A percentile compares a stretch with the other conserved stretches of the same genome.
These are phyloP conservation scores for Xylaria palmicola DNA, from an alignment of 495 filamentous ascomycete species.

Conservation along the genomic window DNA sequence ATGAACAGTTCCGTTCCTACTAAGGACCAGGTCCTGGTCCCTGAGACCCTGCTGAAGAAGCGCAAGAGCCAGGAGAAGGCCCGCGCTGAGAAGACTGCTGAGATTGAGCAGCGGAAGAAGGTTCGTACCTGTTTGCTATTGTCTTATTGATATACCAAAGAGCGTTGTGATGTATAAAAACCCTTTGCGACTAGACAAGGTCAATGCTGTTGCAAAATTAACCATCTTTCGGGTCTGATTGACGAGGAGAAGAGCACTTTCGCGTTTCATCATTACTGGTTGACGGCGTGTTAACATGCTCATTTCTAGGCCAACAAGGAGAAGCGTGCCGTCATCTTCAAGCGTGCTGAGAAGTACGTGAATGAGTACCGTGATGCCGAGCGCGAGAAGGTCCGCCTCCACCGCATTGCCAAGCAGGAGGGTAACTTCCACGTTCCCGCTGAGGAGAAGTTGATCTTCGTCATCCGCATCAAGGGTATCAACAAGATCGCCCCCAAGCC, in stretches of 20 bases:
- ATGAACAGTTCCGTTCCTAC: slow-evolving; percentile 74
- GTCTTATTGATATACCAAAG: slow-evolving; percentile 17
- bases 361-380: slow-evolving; percentile 98
- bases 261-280: neutral
- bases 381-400: slow-evolving; percentile 96
- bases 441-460: slow-evolving; percentile 96
- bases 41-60: slow-evolving; percentile 99
- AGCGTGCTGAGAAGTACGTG: slow-evolving; percentile 98
- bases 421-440: slow-evolving; percentile 91
- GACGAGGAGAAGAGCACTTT: slow-evolving; percentile 24
- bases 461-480: slow-evolving; percentile 99
- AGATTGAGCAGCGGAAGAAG: slow-evolving; percentile 83
- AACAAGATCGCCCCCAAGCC: slow-evolving; percentile 99
- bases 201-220: slow-evolving; percentile 94
- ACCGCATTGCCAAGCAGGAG: slow-evolving; percentile 83
- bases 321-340: slow-evolving; percentile 97
- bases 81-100: slow-evolving; percentile 77
- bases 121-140: slow-evolving; percentile 54
- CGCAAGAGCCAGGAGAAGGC: slow-evolving; percentile 99
- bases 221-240: slow-evolving; percentile 99
- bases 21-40: slow-evolving; percentile 88
- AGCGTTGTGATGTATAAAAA: slow-evolving; percentile 61
- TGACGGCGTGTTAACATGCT: slow-evolving; percentile 40
- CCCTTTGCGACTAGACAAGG: slow-evolving; percentile 86
- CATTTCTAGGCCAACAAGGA: slow-evolving; percentile 80